Conservation (phyloP, 345 rosid species). For the Citrus trifoliata region DNA sequence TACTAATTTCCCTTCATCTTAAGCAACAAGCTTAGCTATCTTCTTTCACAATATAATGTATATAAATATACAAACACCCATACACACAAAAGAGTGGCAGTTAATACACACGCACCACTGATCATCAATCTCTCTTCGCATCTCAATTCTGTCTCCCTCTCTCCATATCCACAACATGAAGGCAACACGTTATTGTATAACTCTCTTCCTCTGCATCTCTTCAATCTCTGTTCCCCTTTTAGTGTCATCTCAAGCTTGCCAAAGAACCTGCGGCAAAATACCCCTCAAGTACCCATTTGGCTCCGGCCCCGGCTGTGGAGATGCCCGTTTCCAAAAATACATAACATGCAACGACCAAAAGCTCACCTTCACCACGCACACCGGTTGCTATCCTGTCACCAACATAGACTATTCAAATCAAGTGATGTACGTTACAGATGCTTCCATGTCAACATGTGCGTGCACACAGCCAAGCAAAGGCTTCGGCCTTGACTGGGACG, state of each 20-base stretch:
- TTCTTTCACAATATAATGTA: background rate
- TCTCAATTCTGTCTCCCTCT: background rate
- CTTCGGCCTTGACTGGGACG: slow-evolving; percentile 85
- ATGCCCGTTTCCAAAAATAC: slow-evolving; percentile 70
- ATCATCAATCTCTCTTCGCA: background rate
- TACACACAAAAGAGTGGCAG: no score
- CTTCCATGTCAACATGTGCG: slow-evolving; percentile 85
- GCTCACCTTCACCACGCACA: slow-evolving; percentile 67
- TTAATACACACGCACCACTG: background rate
- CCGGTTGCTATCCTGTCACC: slow-evolving; percentile 71
- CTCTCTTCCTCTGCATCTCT: slow-evolving; percentile 17
- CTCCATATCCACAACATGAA: slow-evolving; percentile 22
- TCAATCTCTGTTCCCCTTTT: slow-evolving; percentile 24
- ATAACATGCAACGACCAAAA: slow-evolving; percentile 50
- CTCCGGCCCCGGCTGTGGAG: slow-evolving; percentile 82
- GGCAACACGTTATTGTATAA: slow-evolving; percentile 1
- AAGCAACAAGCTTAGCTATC: background rate
- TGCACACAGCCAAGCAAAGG: slow-evolving; percentile 79
- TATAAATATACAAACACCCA: background rate
- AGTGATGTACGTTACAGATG: slow-evolving; percentile 58
- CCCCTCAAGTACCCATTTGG: slow-evolving; percentile 77
- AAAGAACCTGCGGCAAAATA: slow-evolving; percentile 54
- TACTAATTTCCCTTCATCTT: background rate
- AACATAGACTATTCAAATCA: slow-evolving; percentile 65
- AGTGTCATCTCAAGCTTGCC: slow-evolving; percentile 61